Conservation (phyloP, 2,329 filamentous ascomycete species). For the Beauveria scarabaeidicola region DNA sequence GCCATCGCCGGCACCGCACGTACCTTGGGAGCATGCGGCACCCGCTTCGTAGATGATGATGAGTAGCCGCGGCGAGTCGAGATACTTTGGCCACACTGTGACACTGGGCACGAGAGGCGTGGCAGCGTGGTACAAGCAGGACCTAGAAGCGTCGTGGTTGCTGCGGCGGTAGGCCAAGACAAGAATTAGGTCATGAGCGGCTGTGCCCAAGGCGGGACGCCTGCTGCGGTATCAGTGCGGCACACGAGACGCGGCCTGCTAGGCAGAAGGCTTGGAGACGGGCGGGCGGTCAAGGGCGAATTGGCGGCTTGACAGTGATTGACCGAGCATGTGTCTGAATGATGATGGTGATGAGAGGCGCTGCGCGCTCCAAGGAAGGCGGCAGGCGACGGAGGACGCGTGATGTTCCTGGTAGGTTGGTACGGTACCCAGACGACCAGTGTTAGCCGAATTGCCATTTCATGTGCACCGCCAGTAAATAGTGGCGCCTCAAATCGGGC, state of each 20-base stretch:
- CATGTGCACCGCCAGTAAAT: not conserved
- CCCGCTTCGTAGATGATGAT: not conserved
- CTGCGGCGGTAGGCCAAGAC: not conserved
- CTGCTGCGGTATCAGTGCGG: not conserved
- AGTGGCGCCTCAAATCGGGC: conserved; percentile 1
- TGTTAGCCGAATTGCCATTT: not conserved
- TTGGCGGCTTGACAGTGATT: not conserved
- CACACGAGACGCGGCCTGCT: not conserved
- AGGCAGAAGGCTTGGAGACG: not conserved
- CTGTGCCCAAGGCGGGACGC: not conserved
- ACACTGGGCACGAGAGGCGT: not conserved
- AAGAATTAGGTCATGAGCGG: not conserved
- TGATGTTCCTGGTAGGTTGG: not conserved
- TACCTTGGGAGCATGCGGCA: not conserved
- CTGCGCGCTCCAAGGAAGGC: not conserved
- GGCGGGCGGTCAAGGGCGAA: not conserved
- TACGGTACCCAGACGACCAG: not conserved
- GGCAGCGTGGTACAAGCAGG: not conserved
- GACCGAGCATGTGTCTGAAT: not conserved
- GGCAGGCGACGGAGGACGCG: not conserved
- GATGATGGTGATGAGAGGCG: not conserved
- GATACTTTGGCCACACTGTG: not conserved
- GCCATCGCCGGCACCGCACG: not conserved
- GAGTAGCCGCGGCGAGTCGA: not conserved
- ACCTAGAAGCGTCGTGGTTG: not conserved